Evolutionary conservation across 2,329 filamentous ascomycete species (phyloP), one percentile per base, ranked within the genome.

Genomic region (Alternaria arborescens): DNA sequence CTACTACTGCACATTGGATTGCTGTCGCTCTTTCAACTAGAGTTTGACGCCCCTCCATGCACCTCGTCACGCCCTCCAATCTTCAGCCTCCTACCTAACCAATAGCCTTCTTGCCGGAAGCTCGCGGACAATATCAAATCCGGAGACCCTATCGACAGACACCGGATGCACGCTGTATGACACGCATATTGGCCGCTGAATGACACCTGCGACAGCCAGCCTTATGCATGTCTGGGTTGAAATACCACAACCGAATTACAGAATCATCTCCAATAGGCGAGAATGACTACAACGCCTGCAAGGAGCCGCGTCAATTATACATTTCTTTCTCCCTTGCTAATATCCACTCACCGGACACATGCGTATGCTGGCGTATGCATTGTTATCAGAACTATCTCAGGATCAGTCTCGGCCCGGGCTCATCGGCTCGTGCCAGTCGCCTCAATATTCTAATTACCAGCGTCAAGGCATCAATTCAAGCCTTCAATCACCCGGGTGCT

Each of bases 131-230:
- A 18, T n/a, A 50, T 30, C 30, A 38, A 56, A 42, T 32, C 36
- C 42, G 55, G 53, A 42, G 53, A 24, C 55, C 32, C 43, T 44
- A 53, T 56, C 30, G 48, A 55, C 8, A 30, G 30, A 62, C 61
- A 70, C 69, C 69, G 69, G 67, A 69, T 30, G 38, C 52, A 63
- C 5, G 11, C 47, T 58, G 58, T 53, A 65, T 61, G 41, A 42
- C 41, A 50, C 36, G 32, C 26, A 55, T 62, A 57, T 44, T 52
- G 50, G 22, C 50, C 42, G 34, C 53, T 60, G 46, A 48, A 50
- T 62, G 59, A 61, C 55, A 48, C 18, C 20, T 50, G 47, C 34
- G 30, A 18, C n/a, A 20, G 20, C 59, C 67, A 68, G 67, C 63
- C 61, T 65, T 50, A 57, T 51, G 34, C n/a, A 54, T 44, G 24